Evolutionary conservation across 768 basidiomycete species (phyloP), one percentile per base, ranked within the genome.

Genomic region (Mycena epipterygia): DNA sequence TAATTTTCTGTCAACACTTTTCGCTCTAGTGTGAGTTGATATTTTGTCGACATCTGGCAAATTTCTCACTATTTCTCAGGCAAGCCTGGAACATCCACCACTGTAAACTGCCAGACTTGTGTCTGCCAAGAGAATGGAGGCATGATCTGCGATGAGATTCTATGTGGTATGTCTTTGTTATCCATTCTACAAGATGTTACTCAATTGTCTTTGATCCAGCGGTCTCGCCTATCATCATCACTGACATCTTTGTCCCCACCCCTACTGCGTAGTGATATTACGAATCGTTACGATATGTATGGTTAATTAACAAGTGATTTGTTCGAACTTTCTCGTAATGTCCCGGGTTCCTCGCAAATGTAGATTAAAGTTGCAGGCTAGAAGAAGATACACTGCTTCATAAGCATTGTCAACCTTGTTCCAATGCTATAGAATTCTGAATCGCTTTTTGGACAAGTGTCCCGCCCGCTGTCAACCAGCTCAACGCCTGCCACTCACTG

Each of bases 41-140:
- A 58, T 58, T 58, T 58, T 23, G 56, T 42, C 8, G n/a, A 58
- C 16, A 58, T 42, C 16, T 58, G 25, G 37, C 27, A 58, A 58
- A 58, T 58, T 56, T 58, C 56, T 58, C 17, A 58, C 39, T 27
- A 21, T 58, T 42, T 58, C 56, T 58, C 56, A 58, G 56, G 56
- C 17, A 12, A 27, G 39, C 56, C 56, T 27, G 56, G 56, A 42
- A 29, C 39, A 58, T 58, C 56, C 39, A 29, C 23, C 39, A 58
- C 56, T 30, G 39, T 58, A 13, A 42, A 58, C 39, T 58, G 56
- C 56, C 56, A 58, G 56, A 58, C 56, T 30, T 58, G 56, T 58
- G 0, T 42, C 56, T 58, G 56, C 56, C 56, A 58, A 21, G 56
- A 42, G 56, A 42, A 58, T 58, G 56, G 56, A 58, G 39, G 39